These are phyloP conservation scores for Geosiphon pyriformis DNA, from an alignment of 192 early-diverging fungal genomes.

Conservation along the genomic window DNA sequence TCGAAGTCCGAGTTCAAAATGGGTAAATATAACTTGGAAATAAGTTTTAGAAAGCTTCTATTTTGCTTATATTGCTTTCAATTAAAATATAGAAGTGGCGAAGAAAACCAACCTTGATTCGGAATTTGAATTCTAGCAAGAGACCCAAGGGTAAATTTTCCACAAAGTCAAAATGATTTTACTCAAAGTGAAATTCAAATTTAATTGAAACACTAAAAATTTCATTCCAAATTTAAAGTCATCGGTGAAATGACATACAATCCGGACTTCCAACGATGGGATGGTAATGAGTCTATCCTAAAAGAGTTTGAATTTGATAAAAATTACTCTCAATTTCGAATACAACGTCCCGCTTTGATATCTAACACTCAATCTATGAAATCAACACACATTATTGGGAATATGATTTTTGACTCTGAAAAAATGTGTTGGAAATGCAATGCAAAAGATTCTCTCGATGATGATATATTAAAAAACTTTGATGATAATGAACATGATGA, in stretches of 20 bases:
- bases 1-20: too few species aligned
- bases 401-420: constrained; percentile 16
- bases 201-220: neutral
- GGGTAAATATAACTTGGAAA: neutral
- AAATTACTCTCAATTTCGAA: neutral
- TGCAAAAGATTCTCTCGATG: neutral
- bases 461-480: constrained; percentile 6
- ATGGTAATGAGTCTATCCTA: constrained; percentile 17
- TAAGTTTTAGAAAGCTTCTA: neutral
- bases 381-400: constrained; percentile 10
- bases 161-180: neutral
- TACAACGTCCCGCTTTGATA: constrained; percentile 1
- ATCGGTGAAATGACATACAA: constrained; percentile 24
- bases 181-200: neutral
- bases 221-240: neutral
- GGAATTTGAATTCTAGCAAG: neutral
- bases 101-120: constrained; percentile 14
- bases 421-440: constrained; percentile 15
- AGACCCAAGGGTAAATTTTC: neutral
- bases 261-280: constrained; percentile 12
- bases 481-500: constrained; percentile 12
- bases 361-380: neutral
- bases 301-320: constrained; percentile 10
- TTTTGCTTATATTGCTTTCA: neutral
- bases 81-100: neutral